Evolutionary conservation across 345 rosid species (phyloP).

Genomic region (Sisymbrium altissimum): DNA sequence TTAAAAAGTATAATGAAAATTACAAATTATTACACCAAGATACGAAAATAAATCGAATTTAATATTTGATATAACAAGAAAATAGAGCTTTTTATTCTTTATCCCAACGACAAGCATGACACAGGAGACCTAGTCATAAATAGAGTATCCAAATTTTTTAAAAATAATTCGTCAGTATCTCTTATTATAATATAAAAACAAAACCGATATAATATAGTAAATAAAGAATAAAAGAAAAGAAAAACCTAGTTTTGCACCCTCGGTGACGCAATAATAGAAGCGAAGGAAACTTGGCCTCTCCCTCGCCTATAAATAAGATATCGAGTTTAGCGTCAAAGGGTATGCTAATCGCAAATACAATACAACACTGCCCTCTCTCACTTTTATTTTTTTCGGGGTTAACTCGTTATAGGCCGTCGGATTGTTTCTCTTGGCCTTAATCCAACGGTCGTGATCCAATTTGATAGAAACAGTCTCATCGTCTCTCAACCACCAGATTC

Average conservation of each 20-base stretch:
- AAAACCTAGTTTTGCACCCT: conserved; percentile 24
- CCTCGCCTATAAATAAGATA: conserved; percentile 29
- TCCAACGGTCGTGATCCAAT: conserved; percentile 33
- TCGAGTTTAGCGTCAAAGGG: conserved; percentile 14
- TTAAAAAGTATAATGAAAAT: neutral
- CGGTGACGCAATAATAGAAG: conserved; percentile 32
- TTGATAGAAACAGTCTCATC: conserved; percentile 18
- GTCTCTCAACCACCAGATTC: conserved; percentile 38
- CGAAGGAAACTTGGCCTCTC: conserved; percentile 18
- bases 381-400: neutral
- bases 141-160: conserved; percentile 1
- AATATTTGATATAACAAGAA: neutral
- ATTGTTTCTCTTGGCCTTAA: conserved; percentile 9
- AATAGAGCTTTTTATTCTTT: conserved; percentile 9
- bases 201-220: neutral
- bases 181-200: neutral
- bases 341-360: neutral
- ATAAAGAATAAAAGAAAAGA: neutral
- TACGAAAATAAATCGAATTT: neutral
- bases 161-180: neutral
- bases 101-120: conserved; percentile 14
- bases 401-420: conserved; percentile 15
- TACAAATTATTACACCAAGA: neutral
- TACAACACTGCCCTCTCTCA: neutral
- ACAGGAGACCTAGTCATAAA: neutral